Conservation (phyloP, 345 rosid genomes). For the Mangifera indica region DNA sequence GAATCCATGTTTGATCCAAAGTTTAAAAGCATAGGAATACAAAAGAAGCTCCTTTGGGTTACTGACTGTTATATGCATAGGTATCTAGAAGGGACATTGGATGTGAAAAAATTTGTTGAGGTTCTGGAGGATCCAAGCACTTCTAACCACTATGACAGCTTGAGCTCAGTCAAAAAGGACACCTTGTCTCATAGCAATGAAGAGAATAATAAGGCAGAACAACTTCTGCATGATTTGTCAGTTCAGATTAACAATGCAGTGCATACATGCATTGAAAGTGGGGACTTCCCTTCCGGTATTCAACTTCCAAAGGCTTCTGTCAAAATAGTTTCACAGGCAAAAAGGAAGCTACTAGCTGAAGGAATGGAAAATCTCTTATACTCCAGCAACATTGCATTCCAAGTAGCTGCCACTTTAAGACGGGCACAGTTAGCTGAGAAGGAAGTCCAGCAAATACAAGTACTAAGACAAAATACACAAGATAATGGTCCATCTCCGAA, state of each 20-base stretch:
- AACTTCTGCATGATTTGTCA: conserved; percentile 46
- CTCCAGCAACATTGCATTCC: conserved; percentile 82
- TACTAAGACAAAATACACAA: conserved; percentile 22
- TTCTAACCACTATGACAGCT: conserved; percentile 33
- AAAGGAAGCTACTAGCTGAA: conserved; percentile 61
- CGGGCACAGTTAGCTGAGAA: conserved; percentile 30
- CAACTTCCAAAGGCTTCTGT: conserved; percentile 67
- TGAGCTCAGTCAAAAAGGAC: conserved; percentile 34
- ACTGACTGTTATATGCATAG: conserved; percentile 37
- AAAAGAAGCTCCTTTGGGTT: background rate
- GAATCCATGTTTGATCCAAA: background rate
- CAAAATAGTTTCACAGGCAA: conserved; percentile 57
- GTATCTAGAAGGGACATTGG: conserved; percentile 72
- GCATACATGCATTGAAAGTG: conserved; percentile 35
- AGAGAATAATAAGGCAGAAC: conserved; percentile 39
- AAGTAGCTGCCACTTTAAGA: conserved; percentile 59
- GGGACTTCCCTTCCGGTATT: conserved; percentile 51
- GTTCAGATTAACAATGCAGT: conserved; percentile 53
- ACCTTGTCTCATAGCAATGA: conserved; percentile 23
- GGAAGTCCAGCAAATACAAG: conserved; percentile 21
- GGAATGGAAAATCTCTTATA: conserved; percentile 63
- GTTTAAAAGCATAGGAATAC: background rate
- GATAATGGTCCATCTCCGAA: conserved; percentile 41
- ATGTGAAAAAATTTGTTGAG: conserved; percentile 40
- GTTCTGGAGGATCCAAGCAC: conserved; percentile 32